These are phyloP conservation scores for Venturia asperata DNA, from an alignment of 2,329 filamentous ascomycete genomes.

Conservation along the genomic window DNA sequence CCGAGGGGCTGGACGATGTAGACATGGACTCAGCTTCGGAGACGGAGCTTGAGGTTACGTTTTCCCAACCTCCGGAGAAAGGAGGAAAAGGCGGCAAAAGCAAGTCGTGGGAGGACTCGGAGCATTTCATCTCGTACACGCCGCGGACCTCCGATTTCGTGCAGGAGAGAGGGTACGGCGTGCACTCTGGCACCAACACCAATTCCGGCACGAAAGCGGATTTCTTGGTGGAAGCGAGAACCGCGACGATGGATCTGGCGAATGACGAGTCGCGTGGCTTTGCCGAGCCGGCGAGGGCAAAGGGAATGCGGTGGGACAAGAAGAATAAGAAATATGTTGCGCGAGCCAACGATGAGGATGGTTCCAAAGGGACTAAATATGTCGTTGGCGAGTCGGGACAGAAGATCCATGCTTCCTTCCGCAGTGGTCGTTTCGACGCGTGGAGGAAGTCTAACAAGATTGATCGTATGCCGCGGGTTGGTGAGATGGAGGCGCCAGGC, in stretches of 20 bases:
- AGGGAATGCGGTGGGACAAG: conserved; percentile 90
- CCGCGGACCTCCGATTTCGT: conserved; percentile 72
- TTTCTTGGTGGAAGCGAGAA: conserved; percentile 82
- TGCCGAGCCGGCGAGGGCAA: conserved; percentile 63
- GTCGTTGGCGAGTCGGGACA: conserved; percentile 85
- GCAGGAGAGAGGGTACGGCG: conserved; percentile 88
- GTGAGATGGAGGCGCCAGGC: conserved; percentile 62
- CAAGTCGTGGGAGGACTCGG: conserved; percentile 63
- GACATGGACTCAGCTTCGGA: conserved; percentile 40
- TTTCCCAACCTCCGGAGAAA: conserved; percentile 30
- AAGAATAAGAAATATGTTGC: conserved; percentile 93
- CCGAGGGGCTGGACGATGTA: conserved; percentile 37
- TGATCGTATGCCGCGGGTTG: conserved; percentile 68
- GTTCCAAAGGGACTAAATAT: conserved; percentile 65
- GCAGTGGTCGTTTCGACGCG: conserved; percentile 83
- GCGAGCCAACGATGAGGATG: conserved; percentile 88
- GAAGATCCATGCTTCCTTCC: conserved; percentile 92
- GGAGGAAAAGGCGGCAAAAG: conserved; percentile 25
- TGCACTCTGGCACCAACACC: conserved; percentile 66
- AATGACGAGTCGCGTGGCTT: conserved; percentile 84
- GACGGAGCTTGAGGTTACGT: conserved; percentile 48
- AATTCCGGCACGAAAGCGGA: conserved; percentile 50
- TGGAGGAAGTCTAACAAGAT: conserved; percentile 87
- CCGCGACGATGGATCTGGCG: conserved; percentile 83
- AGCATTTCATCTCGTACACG: conserved; percentile 95